phyloP scores from a whole-genome alignment of 805 yeast genomes.

The Torulaspora microellipsoides region DNA sequence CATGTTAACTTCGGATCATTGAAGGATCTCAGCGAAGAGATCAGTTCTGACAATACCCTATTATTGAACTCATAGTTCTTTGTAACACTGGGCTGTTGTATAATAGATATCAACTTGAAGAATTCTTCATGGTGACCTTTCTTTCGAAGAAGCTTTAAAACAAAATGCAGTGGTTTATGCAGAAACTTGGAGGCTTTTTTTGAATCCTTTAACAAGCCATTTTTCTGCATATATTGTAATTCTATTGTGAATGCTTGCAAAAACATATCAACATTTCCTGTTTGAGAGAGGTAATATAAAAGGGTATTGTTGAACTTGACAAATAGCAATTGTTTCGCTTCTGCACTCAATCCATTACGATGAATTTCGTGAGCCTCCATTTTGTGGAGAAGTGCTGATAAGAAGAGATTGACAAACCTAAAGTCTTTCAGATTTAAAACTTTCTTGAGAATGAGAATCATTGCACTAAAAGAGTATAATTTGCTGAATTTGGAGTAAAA shows the following conservation, averaged over 20 bases:
- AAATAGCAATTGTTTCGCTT: constrained; percentile 5
- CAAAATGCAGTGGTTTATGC: constrained; percentile 16
- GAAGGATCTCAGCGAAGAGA: constrained; percentile 22
- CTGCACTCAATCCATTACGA: background rate
- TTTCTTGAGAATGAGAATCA: constrained; percentile 15
- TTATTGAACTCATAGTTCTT: constrained; percentile 18
- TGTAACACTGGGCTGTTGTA: constrained; percentile 11
- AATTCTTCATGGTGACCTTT: constrained; percentile 27
- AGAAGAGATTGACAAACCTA: constrained; percentile 17
- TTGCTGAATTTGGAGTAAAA: constrained; percentile 19
- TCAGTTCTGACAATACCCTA: constrained; percentile 20
- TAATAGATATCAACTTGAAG: constrained; percentile 18
- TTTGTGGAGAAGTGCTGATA: constrained; percentile 22
- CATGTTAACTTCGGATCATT: constrained; percentile 29
- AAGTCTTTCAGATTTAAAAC: constrained; percentile 18
- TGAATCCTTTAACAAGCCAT: constrained; percentile 1
- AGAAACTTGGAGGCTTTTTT: constrained; percentile 6
- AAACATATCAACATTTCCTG: constrained; percentile 23
- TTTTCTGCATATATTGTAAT: constrained; percentile 7
- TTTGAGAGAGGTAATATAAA: constrained; percentile 16
- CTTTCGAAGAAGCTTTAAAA: constrained; percentile 14
- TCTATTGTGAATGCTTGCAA: constrained; percentile 15
- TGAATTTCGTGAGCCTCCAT: constrained; percentile 10
- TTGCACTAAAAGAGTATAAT: constrained; percentile 22
- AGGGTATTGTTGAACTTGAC: constrained; percentile 23